A percentile compares a stretch with the other conserved stretches of the same genome.
phyloP scores from a whole-genome alignment of 2,329 filamentous ascomycete genomes.

The Magnaporthales sp. region DNA sequence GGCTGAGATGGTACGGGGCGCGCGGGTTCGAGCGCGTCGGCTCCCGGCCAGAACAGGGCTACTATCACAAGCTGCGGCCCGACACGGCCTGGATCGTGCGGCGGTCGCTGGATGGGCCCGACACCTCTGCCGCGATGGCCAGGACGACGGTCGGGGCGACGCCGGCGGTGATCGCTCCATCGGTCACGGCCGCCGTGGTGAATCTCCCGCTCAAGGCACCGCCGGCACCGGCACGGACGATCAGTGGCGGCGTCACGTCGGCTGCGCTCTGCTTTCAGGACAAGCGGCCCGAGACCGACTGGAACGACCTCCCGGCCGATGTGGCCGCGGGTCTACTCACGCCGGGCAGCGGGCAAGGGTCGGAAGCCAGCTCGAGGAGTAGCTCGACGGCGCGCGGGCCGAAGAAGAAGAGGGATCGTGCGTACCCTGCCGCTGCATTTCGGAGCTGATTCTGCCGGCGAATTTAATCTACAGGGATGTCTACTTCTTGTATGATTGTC shows the following conservation, averaged over 20 bases:
- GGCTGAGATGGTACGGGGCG: constrained; percentile 51
- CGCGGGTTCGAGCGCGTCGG: constrained; percentile 45
- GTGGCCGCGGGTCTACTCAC: constrained; percentile 13
- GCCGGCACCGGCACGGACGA: not conserved
- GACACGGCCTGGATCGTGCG: constrained; percentile 53
- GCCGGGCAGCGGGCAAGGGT: constrained; percentile 12
- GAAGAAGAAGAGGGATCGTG: constrained; percentile 49
- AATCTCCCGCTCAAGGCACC: not conserved
- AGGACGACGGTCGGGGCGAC: not conserved
- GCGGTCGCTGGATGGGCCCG: constrained; percentile 19
- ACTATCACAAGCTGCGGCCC: constrained; percentile 55
- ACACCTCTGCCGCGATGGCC: not conserved
- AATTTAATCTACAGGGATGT: not conserved
- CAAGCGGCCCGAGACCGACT: constrained; percentile 48
- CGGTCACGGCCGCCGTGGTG: not conserved
- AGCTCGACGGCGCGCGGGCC: constrained; percentile 32
- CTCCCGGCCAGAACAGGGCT: constrained; percentile 38
- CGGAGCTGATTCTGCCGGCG: constrained; percentile 20
- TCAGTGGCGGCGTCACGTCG: constrained; percentile 9
- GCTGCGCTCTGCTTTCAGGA: constrained; percentile 47
- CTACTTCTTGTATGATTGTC: not conserved
- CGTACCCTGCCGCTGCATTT: constrained; percentile 56
- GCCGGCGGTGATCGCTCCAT: not conserved
- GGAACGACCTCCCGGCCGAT: constrained; percentile 57
- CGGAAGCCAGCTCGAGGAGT: constrained; percentile 44